Base-by-base conservation (phyloP, 225 moss, liverwort and hornwort genomes). In the Sphagnum tenellum region DNA sequence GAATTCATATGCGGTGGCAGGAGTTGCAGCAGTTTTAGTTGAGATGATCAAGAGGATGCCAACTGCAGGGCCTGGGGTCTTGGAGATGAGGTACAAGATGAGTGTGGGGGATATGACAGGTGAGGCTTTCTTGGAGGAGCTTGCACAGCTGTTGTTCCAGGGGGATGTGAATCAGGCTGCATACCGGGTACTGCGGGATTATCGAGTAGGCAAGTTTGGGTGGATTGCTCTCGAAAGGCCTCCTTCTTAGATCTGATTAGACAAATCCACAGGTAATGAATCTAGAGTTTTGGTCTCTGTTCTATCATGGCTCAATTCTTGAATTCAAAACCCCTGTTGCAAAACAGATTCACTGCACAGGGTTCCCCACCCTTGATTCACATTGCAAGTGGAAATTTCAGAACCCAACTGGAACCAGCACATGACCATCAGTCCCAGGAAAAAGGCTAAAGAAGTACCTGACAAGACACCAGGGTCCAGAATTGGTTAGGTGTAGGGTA, bases 101-200 rank as follows among this genome's bases (percentile, higher is more conserved):
- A 82, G 75, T 5, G 86, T 86, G 9, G 66, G 56, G 7, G 74
- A 67, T 8, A 77, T 89, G 69, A 84, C 94, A 0, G 94, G 94
- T 7, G 91, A 94, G 76, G 80, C 78, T 69, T 71, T 90, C 44
- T 72, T 98, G 53, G 90, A 98, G 74, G 83, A 87, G 67, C 66
- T 98, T 1, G 85, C 88, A 3, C 92, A 94, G 59, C 63, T 62
- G 4, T 50, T 85, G 75, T 98, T 98, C 47, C 88, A 87, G 44
- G 96, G 96, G 54, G 90, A 98, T 49, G 93, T 93, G 47, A 90
- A 98, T 72, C 96, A 98, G 74, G 90, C 96, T 12, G 92, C 96
- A 0, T 75, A 78, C 4, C 66, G 96, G 12, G 89, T 93, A 5
- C 77, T 98, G 0, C 71, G 88, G 2, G 96, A 98, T 66, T 98